Evolutionary conservation across 2,329 filamentous ascomycete genomes (phyloP), one percentile per base, ranked within the genome.

Genomic region (Epichloe bromicola): DNA sequence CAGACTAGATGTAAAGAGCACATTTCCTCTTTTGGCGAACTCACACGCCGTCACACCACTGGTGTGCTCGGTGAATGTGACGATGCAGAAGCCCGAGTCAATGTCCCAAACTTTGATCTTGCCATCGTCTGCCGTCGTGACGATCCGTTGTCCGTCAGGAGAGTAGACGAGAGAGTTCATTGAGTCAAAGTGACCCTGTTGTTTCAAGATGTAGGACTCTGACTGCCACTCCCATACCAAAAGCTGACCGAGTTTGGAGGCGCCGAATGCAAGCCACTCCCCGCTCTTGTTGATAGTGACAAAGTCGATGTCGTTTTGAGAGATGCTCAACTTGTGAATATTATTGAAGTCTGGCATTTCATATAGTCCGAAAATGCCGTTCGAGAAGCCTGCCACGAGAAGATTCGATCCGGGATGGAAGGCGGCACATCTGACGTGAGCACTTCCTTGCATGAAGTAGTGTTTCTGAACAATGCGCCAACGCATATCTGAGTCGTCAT

Each of bases 191-290:
- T 98, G 93, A 0, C 91, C 93, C 67, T 97, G 93, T 63, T 98
- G 93, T 69, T 98, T 98, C 46, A 98, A 74, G 53, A 98, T 94
- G 67, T 98, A 98, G 5, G 91, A 97, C 67, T 98, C 94, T 0
- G 93, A 98, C 65, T 97, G 91, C 90, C 94, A 98, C 66, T 98
- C 93, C 93, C 93, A 98, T 4, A 98, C 93, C 4, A 98, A 72
- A n/a, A 98, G 74, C 64, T 98, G 93, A 1, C 94, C 94, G 5
- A 95, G 76, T 61, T 94, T 94, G 2, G 93, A 95, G 0, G 94
- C 93, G 14, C 91, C 93, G 65, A 98, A 96, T 0, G 94, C 94
- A 20, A 98, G 73, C 93, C 93, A 98, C 70, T 97, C 91, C 49
- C 93, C 93, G 34, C 85, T 87, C 65, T 87, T 86, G 70, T 97